Base-by-base conservation (phyloP, 2,329 filamentous ascomycete species). In the Botryotinia convoluta region DNA sequence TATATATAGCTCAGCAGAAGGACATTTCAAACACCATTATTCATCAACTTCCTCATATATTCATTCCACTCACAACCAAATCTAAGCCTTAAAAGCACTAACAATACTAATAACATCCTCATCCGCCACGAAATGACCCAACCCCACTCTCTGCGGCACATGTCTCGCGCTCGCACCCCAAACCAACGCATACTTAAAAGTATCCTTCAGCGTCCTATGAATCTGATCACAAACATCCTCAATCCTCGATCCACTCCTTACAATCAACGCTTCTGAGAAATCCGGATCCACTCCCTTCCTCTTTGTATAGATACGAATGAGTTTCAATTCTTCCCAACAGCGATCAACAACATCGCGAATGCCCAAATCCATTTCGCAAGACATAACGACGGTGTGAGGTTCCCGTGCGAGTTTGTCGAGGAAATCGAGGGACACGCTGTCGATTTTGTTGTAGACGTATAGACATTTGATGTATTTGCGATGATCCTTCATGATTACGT, bases 401-500 rank as follows among this genome's bases (percentile, higher is more conserved):
- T 99, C 97, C 74, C 94, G 91, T 8, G 97, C 96, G 35, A 99
- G 87, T 81, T 92, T 90, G 85, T 99, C 93, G 65, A 99, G 89
- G 83, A 97, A 97, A 81, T 98, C 94, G 77, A 99, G 89, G 60
- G 92, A 95, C 74, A 99, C 93, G 82, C 90, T 92, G 85, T 99
- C 96, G 84, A 99, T 97, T 85, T 99, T 99, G 91, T 99, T 99
- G 90, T 99, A 99, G 45, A 98, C 95, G 84, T 99, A 99, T 45
- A 99, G 87, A 81, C 93, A 91, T 82, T 79, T 90, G 86, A 99
- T 98, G 86, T 99, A 99, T 83, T 97, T 99, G 81, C 96, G 88
- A 86, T 99, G 96, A 81, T 98, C 94, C 83, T 96, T 97, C 95
- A 98, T 98, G 84, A 99, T 98, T 75, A 98, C 94, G 83, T 99